Percentiles rank a stretch among this genome's conserved stretches.
These are phyloP conservation scores for Aplosporella prunicola DNA, from an alignment of 2,329 filamentous ascomycete genomes.

Conservation along the genomic window DNA sequence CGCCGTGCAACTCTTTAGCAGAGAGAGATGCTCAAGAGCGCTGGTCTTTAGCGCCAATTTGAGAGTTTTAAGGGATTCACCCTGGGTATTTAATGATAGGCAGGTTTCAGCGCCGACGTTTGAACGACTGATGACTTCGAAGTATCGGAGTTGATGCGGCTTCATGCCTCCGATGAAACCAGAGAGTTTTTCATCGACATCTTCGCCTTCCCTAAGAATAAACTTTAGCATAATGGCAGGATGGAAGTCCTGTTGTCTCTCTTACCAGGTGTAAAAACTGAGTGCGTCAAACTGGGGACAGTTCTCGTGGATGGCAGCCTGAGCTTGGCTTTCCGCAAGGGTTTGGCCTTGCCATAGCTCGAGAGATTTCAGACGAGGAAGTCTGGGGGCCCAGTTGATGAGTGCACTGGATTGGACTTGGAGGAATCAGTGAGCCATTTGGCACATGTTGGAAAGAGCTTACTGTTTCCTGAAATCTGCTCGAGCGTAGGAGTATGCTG, in stretches of 20 bases:
- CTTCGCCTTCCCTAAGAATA: slow-evolving; percentile 24
- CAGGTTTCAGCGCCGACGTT: slow-evolving; percentile 47
- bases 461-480: slow-evolving; percentile 46
- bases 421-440: slow-evolving; percentile 1
- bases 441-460: slow-evolving; percentile 11
- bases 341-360: slow-evolving; percentile 53
- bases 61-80: slow-evolving; percentile 45
- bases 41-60: slow-evolving; percentile 42
- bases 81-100: slow-evolving; percentile 43
- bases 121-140: slow-evolving; percentile 50
- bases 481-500: slow-evolving; percentile 46
- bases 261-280: slow-evolving; percentile 44
- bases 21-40: slow-evolving; percentile 40
- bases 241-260: slow-evolving; percentile 13
- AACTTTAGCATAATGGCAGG: not conserved
- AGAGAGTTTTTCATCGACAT: slow-evolving; percentile 50
- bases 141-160: slow-evolving; percentile 48
- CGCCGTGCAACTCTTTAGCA: slow-evolving; percentile 40
- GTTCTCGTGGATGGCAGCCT: slow-evolving; percentile 44
- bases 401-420: slow-evolving; percentile 44
- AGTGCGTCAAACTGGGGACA: slow-evolving; percentile 55
- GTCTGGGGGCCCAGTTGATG: slow-evolving; percentile 48
- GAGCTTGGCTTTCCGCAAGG: slow-evolving; percentile 45
- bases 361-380: slow-evolving; percentile 50
- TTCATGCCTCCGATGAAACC: slow-evolving; percentile 48